Evolutionary conservation across 2,329 filamentous ascomycete species (phyloP), one percentile per base, ranked within the genome.

Genomic region (Calycina herbarum): DNA sequence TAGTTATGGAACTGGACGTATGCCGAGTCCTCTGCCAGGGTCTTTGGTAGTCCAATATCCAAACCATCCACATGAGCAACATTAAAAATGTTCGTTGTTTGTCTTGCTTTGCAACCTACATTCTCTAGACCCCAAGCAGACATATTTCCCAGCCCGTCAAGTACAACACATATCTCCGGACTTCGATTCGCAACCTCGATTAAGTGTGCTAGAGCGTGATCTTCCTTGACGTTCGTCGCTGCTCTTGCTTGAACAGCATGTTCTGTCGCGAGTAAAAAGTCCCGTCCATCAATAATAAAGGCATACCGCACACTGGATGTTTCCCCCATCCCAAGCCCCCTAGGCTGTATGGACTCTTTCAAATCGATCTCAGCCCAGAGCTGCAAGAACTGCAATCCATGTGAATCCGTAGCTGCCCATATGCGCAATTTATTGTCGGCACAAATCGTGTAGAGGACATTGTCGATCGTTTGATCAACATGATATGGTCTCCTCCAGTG

Each of bases 111-210:
- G 72, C 86, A 88, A 42, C 90, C 89, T 24, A 96, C 85, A 73
- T 94, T 94, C 76, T 98, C 94, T 64, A 99, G 79, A 0, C 93
- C 94, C 92, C 94, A 97, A 0, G 92, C 93, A 51, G 92, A 93
- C 90, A 98, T 92, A 70, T 89, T 88, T 0, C 94, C 94, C 59
- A 84, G 82, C n/a, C 89, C 88, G 77, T 98, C 93, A 59, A 97
- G 82, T 8, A 94, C 88, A 29, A 98, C 83, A 70, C 93, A 95
- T 2, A 99, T 86, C 75, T 99, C 95, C 0, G 94, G 92, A 64
- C 85, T 91, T 62, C 89, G 89, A 68, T 94, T 95, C 10, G 93
- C 92, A 71, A 97, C 85, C 70, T 93, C 90, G 56, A 96, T 90
- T 5, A 98, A 81, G 74, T 96, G 92, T 71, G 95, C 89, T 61